Evolutionary conservation across 305 asterid species (phyloP).

Genomic region (Nicotiana rustica): DNA sequence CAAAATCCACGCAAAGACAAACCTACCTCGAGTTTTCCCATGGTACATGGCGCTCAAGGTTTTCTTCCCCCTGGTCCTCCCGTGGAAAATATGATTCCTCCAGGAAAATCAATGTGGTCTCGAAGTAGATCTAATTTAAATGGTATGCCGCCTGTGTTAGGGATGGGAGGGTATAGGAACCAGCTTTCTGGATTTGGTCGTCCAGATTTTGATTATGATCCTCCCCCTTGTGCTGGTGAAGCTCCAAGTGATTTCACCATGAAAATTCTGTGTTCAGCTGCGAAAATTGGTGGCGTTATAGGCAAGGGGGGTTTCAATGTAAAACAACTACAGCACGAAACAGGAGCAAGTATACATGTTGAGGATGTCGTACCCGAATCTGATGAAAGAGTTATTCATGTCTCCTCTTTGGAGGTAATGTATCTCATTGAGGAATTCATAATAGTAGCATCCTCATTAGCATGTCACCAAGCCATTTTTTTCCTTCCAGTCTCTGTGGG

Average conservation of each 20-base stretch:
- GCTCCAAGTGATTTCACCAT: constrained; percentile 66
- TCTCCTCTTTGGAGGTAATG: constrained; percentile 75
- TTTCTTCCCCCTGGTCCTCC: constrained; percentile 62
- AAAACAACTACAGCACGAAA: constrained; percentile 73
- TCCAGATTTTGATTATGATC: constrained; percentile 59
- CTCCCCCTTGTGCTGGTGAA: constrained; percentile 60
- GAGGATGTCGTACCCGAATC: constrained; percentile 59
- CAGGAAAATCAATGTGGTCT: constrained; percentile 58
- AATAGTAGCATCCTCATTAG: constrained; percentile 29
- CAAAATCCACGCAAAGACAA: constrained; percentile 78
- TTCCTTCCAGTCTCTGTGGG: constrained; percentile 62
- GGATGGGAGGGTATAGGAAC: constrained; percentile 55
- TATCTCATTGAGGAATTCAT: constrained; percentile 36
- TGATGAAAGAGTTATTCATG: constrained; percentile 75
- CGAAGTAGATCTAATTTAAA: constrained; percentile 52
- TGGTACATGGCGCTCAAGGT: constrained; percentile 52
- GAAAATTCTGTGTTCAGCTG: constrained; percentile 77
- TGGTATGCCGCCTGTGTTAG: constrained; percentile 52
- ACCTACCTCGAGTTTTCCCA: constrained; percentile 50
- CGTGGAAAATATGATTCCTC: constrained; percentile 57
- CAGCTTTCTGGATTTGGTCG: constrained; percentile 55
- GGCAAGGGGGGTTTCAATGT: constrained; percentile 86
- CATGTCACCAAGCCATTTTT: constrained; percentile 41
- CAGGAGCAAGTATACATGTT: constrained; percentile 75
- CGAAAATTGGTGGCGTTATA: constrained; percentile 81